Evolutionary conservation across 495 filamentous ascomycete genomes (phyloP), one percentile per base, ranked within the genome.

Genomic region (Neurospora cerealis): DNA sequence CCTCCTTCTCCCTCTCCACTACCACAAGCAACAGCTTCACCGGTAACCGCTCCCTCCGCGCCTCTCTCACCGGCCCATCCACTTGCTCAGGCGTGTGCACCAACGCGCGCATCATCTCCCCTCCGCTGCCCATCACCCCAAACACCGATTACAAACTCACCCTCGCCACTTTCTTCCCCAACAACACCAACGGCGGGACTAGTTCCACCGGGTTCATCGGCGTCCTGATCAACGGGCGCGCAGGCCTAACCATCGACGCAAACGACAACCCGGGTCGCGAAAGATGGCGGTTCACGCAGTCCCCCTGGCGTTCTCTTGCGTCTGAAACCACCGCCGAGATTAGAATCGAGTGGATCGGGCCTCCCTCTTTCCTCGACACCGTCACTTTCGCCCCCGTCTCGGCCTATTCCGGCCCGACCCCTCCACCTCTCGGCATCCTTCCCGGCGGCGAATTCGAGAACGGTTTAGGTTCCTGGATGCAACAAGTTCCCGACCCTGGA

Each of bases 381-480:
- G 34, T 74, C 10, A 74, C 73, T 5, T 74, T 74, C 36, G 73
- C 73, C 2, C 73, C 73, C 13, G 69, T 71, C 6, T 15, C 17
- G 2, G 73, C 73, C 0, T 74, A 74, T 19, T 71, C 32, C 7
- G 36, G 42, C 2, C 1, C 41, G 0, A 37, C 36, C 5, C 34
- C 69, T n/a, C 54, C 54, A 9, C 73, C 73, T 1, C 15, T 74
- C 0, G 73, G 73, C 0, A 19, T 71, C 69, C 38, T 74, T 1
- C 69, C 69, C 10, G 73, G 71, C 32, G 73, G 73, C 15, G 73
- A 74, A 4, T 71, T 74, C 44, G 73, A 74, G 17, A 39, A 37
- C 32, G 44, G 73, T n/a, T 0, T 71, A 7, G 73, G 73, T 2
- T 21, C 69, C 1, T 74, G 73, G 73, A 74, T 69, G 2, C 40